A percentile compares a stretch with the other conserved stretches of the same genome.
These are phyloP conservation scores for Guyanaporus albipodus DNA, from an alignment of 768 basidiomycete species.

Conservation along the genomic window DNA sequence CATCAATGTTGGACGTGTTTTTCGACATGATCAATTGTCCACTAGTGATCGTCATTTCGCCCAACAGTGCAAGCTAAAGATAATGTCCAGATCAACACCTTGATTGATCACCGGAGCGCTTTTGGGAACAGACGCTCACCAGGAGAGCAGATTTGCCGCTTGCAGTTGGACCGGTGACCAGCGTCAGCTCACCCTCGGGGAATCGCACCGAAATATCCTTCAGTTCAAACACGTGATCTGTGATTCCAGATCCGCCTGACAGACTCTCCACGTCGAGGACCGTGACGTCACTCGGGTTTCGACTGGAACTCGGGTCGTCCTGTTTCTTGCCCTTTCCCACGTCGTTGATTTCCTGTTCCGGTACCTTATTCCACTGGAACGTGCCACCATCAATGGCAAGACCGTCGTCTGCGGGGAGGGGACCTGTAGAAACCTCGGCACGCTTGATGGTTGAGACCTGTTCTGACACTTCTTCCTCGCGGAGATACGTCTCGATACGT, in stretches of 20 bases:
- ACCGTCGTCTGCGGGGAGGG: constrained; percentile 27
- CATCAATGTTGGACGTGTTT: constrained; percentile 50
- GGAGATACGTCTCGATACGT: constrained; percentile 57
- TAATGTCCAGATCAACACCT: background rate
- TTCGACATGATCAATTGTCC: constrained; percentile 44
- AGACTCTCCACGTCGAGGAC: constrained; percentile 15
- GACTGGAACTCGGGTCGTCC: no score
- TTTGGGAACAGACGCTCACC: constrained; percentile 17
- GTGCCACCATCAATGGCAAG: constrained; percentile 49
- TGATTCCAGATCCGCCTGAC: constrained; percentile 10
- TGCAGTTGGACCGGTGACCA: constrained; percentile 47
- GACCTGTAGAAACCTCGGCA: constrained; percentile 19
- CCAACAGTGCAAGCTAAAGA: constrained; percentile 33
- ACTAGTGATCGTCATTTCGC: constrained; percentile 35
- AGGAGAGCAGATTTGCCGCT: constrained; percentile 49
- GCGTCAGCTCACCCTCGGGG: constrained; percentile 43
- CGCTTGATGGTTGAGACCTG: constrained; percentile 57
- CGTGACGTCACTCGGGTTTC: no score
- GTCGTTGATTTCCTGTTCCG: constrained; percentile 30
- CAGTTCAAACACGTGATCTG: constrained; percentile 40
- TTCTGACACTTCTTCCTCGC: constrained; percentile 59
- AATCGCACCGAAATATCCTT: constrained; percentile 43
- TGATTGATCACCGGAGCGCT: no score
- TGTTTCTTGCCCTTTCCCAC: constrained; percentile 15
- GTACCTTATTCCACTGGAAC: constrained; percentile 56